These are phyloP conservation scores for Taphrina pruni DNA, from an alignment of 1,139 yeast genomes.

Conservation along the genomic window DNA sequence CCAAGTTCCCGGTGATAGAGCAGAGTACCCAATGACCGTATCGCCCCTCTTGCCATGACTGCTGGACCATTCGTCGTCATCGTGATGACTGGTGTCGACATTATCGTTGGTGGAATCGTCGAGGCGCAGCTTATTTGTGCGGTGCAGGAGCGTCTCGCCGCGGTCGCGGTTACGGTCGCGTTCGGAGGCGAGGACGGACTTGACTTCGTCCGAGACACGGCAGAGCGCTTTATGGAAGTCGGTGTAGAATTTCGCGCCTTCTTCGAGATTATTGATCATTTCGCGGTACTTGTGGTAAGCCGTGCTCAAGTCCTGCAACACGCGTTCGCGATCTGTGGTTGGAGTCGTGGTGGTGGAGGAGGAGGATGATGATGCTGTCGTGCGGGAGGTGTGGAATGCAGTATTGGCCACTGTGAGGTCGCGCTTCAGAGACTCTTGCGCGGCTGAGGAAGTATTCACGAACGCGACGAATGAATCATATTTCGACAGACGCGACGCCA, in stretches of 20 bases:
- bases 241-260: conserved; percentile 73
- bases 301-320: conserved; percentile 62
- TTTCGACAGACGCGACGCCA: not conserved
- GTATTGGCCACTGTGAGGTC: conserved; percentile 13
- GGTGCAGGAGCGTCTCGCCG: not conserved
- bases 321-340: conserved; percentile 55
- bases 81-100: no score
- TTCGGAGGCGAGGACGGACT: conserved; percentile 56
- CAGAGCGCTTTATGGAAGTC: conserved; percentile 63
- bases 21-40: not conserved
- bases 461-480: conserved; percentile 2
- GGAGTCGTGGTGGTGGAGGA: not conserved
- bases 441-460: not conserved
- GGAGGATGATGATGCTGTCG: not conserved
- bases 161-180: not conserved
- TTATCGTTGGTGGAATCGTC: not conserved
- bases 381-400: conserved; percentile 9
- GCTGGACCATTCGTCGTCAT: no score
- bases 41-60: not conserved
- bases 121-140: not conserved
- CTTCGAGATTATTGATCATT: conserved; percentile 64
- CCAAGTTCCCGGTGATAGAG: conserved; percentile 30
- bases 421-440: conserved; percentile 1
- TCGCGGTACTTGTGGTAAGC: conserved; percentile 64
- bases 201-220: conserved; percentile 60